Conservation (phyloP, 2,329 filamentous ascomycete species). For the Lasiodiplodia hormozganensis region DNA sequence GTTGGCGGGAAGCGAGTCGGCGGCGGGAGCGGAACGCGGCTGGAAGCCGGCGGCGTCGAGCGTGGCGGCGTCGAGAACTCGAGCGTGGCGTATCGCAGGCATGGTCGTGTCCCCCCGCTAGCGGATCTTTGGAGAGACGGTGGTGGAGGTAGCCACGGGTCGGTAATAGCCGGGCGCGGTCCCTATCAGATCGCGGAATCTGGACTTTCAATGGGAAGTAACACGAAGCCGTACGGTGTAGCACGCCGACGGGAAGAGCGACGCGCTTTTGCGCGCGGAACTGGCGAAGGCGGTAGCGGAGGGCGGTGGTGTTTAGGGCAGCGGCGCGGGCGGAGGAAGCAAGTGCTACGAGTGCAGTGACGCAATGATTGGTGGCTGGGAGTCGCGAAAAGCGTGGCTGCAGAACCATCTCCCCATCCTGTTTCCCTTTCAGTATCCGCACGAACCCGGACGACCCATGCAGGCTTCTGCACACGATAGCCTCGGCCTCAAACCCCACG, state of each 20-base stretch:
- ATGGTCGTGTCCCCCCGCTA: slow-evolving; percentile 7
- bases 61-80: neutral
- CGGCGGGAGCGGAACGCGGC: slow-evolving; percentile 1
- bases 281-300: neutral
- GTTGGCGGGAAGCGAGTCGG: neutral
- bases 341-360: neutral
- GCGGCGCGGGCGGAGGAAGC: neutral
- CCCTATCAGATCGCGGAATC: neutral
- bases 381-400: neutral
- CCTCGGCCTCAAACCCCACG: neutral
- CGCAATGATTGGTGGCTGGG: slow-evolving; percentile 24
- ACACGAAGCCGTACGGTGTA: neutral
- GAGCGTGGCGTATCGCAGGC: slow-evolving; percentile 10
- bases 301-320: neutral
- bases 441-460: neutral
- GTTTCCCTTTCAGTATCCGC: neutral
- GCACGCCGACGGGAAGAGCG: neutral
- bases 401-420: neutral
- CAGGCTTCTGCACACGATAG: neutral
- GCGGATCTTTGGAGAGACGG: neutral
- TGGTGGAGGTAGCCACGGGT: neutral
- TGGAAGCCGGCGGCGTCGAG: neutral
- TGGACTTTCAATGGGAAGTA: neutral
- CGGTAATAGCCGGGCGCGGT: slow-evolving; percentile 1
- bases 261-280: neutral